These are phyloP conservation scores for Aspergillus calidoustus DNA, from an alignment of 2,329 filamentous ascomycete species.

Conservation along the genomic window DNA sequence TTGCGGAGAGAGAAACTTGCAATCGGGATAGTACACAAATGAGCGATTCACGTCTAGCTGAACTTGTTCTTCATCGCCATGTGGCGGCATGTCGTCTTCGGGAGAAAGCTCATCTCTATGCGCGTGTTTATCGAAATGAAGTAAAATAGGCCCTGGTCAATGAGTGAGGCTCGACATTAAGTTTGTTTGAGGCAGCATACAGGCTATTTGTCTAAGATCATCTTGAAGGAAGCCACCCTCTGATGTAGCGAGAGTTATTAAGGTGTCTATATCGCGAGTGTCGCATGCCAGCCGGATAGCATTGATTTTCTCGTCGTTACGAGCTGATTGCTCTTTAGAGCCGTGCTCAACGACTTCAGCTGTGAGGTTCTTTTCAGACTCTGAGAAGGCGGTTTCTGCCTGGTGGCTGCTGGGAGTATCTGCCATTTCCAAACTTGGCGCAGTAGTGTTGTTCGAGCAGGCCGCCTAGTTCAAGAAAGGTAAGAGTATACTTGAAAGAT, in stretches of 20 bases:
- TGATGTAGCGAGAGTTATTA: slow-evolving; percentile 65
- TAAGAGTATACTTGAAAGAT: background rate
- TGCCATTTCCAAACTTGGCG: background rate
- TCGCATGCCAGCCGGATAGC: slow-evolving; percentile 65
- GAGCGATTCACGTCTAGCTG: slow-evolving; percentile 89
- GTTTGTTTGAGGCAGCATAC: slow-evolving; percentile 59
- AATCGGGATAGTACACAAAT: slow-evolving; percentile 93
- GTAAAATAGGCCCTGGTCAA: slow-evolving; percentile 53
- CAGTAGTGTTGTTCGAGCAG: background rate
- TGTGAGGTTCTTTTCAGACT: slow-evolving; percentile 9
- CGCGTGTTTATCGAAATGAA: slow-evolving; percentile 43
- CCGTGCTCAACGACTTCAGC: slow-evolving; percentile 6
- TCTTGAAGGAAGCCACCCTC: slow-evolving; percentile 71
- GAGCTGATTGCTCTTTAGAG: slow-evolving; percentile 12
- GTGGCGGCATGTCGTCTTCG: slow-evolving; percentile 71
- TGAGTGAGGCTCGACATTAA: slow-evolving; percentile 20
- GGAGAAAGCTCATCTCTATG: slow-evolving; percentile 28
- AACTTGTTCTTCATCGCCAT: slow-evolving; percentile 89
- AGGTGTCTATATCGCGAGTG: slow-evolving; percentile 58
- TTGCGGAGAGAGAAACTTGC: slow-evolving; percentile 54
- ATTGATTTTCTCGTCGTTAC: slow-evolving; percentile 45
- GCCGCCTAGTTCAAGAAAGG: background rate
- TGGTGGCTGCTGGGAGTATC: background rate
- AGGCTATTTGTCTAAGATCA: slow-evolving; percentile 71
- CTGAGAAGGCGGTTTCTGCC: background rate